phyloP scores from a whole-genome alignment of 495 filamentous ascomycete species.

The Lepraria neglecta region DNA sequence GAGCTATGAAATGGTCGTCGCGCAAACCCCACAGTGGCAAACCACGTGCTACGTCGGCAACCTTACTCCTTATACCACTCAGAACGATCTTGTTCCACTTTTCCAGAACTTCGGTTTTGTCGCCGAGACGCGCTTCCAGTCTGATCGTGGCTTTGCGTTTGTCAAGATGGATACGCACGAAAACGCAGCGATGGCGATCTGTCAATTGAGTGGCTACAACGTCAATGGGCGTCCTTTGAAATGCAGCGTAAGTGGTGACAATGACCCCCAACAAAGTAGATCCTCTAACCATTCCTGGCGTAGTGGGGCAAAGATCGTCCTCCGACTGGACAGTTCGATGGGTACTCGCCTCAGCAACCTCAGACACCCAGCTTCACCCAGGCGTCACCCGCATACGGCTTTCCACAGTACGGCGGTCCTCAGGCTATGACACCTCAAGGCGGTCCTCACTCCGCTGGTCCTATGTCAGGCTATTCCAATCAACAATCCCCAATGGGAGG shows the following conservation, averaged over 20 bases:
- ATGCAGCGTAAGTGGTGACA: constrained; percentile 75
- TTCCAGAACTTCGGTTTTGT: constrained; percentile 99
- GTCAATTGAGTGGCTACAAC: constrained; percentile 92
- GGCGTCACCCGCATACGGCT: constrained; percentile 75
- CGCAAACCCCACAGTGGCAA: constrained; percentile 97
- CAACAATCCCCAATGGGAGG: constrained; percentile 37
- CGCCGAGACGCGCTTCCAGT: constrained; percentile 93
- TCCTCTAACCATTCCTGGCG: constrained; percentile 29
- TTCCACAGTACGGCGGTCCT: constrained; percentile 80
- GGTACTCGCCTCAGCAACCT: constrained; percentile 69
- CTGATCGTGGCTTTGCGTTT: constrained; percentile 96
- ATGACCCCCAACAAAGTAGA: background rate
- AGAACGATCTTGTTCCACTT: constrained; percentile 88
- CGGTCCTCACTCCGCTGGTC: constrained; percentile 34
- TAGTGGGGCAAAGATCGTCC: constrained; percentile 99
- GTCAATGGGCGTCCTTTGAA: constrained; percentile 96
- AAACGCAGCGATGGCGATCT: constrained; percentile 97
- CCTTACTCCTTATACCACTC: constrained; percentile 93
- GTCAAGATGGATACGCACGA: constrained; percentile 99
- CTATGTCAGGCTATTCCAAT: constrained; percentile 27
- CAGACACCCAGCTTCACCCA: constrained; percentile 55
- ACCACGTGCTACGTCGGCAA: constrained; percentile 99
- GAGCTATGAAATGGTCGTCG: constrained; percentile 96
- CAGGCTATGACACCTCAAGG: constrained; percentile 70
- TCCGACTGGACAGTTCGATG: constrained; percentile 74